phyloP scores from a whole-genome alignment of 2,329 filamentous ascomycete genomes.

The Epichloe sp. region DNA sequence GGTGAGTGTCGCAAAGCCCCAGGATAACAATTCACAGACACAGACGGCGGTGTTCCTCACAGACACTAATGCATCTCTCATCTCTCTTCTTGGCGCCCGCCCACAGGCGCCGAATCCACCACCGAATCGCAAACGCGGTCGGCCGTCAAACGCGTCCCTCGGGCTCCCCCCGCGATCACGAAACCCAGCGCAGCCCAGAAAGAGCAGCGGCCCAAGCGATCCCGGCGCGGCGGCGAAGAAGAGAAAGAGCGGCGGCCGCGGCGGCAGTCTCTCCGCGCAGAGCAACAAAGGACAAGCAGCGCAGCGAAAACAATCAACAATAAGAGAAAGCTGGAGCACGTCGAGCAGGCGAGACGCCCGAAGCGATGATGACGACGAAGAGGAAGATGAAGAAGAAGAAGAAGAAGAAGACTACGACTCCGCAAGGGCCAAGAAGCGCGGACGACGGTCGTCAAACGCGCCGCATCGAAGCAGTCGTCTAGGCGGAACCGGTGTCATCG shows the following conservation, averaged over 20 bases:
- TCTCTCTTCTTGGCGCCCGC: background rate
- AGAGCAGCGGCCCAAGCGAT: background rate
- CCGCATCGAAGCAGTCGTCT: constrained; percentile 1
- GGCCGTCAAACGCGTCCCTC: background rate
- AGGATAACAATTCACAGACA: no score
- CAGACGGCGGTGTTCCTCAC: background rate
- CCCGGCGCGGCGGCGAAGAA: background rate
- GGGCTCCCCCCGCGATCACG: background rate
- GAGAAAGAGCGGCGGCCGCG: background rate
- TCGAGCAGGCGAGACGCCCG: background rate
- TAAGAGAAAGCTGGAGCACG: background rate
- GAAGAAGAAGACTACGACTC: background rate
- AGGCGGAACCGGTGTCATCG: constrained; percentile 2
- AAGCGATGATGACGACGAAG: constrained; percentile 7
- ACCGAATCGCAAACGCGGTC: constrained; percentile 29
- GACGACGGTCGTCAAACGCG: background rate
- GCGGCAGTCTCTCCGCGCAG: constrained; percentile 16
- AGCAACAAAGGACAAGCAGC: background rate
- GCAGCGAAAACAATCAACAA: background rate
- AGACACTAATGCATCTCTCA: background rate
- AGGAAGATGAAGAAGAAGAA: constrained; percentile 9
- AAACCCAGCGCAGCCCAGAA: background rate
- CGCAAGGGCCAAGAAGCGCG: background rate
- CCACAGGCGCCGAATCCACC: constrained; percentile 12
- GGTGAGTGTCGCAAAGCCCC: background rate